Percentiles rank a stretch among this genome's conserved stretches.
Evolutionary conservation across 2,329 filamentous ascomycete species (phyloP).

Genomic region (Xylaria polymorpha): DNA sequence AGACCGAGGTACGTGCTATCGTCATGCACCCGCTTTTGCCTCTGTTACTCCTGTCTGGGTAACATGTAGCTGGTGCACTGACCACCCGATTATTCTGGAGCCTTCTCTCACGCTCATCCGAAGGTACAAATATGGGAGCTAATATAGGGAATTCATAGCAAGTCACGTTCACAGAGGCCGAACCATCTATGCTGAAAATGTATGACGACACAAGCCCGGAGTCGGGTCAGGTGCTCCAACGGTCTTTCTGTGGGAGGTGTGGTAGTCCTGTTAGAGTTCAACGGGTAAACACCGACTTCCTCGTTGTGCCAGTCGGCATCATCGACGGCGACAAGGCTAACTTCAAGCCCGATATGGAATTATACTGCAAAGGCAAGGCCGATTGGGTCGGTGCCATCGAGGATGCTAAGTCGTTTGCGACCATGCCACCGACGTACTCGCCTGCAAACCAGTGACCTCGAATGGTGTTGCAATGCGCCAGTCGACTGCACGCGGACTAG

Average conservation of each 20-base stretch:
- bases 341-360: conserved; percentile 38
- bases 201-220: conserved; percentile 38
- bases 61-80: not conserved
- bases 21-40: not conserved
- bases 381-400: conserved; percentile 37
- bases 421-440: conserved; percentile 17
- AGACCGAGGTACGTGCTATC: conserved; percentile 37
- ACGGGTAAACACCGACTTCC: not conserved
- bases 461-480: not conserved
- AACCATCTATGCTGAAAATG: conserved; percentile 34
- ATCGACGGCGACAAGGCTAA: conserved; percentile 40
- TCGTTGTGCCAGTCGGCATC: conserved; percentile 41
- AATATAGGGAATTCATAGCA: conserved; percentile 34
- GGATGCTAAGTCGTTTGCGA: conserved; percentile 17
- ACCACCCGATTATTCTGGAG: not conserved
- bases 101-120: not conserved
- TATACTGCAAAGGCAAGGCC: conserved; percentile 31
- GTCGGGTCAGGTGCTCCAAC: conserved; percentile 37
- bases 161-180: conserved; percentile 37
- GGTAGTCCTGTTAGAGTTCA: conserved; percentile 34
- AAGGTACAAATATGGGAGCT: not conserved
- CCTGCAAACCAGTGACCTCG: not conserved
- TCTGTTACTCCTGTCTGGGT: not conserved
- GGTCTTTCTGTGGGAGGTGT: conserved; percentile 44
- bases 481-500: not conserved